Evolutionary conservation across 352 stramenopile species (phyloP).

Genomic region (Elongisporangium senticosum): DNA sequence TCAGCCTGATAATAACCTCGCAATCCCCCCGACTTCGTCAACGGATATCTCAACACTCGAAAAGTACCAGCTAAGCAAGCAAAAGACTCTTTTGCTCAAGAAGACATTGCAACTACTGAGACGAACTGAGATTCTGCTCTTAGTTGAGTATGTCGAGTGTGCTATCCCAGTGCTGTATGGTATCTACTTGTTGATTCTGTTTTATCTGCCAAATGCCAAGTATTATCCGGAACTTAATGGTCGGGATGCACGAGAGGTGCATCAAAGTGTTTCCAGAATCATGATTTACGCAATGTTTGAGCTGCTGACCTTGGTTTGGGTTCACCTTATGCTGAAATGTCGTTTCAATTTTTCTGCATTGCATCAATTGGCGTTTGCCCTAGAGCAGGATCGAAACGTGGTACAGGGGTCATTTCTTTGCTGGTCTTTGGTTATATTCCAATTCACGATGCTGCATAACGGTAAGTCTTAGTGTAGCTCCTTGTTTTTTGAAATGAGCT

Average conservation of each 20-base stretch:
- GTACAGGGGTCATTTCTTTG: conserved; percentile 20
- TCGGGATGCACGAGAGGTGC: no score
- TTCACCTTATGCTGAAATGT: conserved; percentile 3
- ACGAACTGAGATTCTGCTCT: neutral
- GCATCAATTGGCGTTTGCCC: conserved; percentile 20
- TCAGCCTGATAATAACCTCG: no score
- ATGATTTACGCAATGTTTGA: no score
- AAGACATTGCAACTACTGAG: no score
- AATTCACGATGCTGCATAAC: conserved; percentile 27
- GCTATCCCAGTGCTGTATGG: conserved; percentile 19
- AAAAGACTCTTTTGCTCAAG: no score
- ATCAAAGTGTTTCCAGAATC: no score
- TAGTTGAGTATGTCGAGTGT: conserved; percentile 23
- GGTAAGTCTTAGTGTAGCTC: conserved; percentile 1
- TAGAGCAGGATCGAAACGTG: conserved; percentile 16
- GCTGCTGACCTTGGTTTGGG: no score
- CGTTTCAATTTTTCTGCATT: conserved; percentile 14
- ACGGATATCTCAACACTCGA: no score
- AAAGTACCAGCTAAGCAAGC: no score
- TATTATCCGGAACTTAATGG: no score
- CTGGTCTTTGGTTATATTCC: conserved; percentile 13
- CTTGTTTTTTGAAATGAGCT: no score
- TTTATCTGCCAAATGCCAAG: conserved; percentile 7
- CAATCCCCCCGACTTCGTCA: no score
- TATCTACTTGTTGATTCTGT: conserved; percentile 13